Percentiles rank a stretch among this genome's conserved stretches.
These are phyloP conservation scores for Przewalskia tangutica DNA, from an alignment of 257 asterid genomes.

Conservation along the genomic window DNA sequence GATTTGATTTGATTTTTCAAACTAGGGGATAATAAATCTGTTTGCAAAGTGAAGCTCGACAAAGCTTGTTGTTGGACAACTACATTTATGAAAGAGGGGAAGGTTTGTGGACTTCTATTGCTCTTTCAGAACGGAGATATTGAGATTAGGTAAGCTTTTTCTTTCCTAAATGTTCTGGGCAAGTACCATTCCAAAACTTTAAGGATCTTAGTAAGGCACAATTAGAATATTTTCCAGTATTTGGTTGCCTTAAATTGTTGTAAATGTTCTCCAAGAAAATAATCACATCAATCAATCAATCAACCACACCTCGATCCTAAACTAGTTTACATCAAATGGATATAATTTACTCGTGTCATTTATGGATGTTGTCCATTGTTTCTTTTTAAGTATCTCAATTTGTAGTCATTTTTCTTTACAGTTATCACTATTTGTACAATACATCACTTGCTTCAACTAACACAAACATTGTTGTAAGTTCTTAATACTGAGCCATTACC, in stretches of 20 bases:
- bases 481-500: background rate
- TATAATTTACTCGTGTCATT: background rate
- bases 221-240: background rate
- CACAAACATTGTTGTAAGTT: background rate
- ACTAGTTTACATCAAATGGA: background rate
- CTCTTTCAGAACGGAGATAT: slow-evolving; percentile 69
- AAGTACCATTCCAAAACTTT: background rate
- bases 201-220: background rate
- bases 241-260: background rate
- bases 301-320: background rate
- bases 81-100: slow-evolving; percentile 40
- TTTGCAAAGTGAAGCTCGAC: slow-evolving; percentile 53
- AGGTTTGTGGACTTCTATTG: slow-evolving; percentile 44
- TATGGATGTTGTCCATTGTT: background rate
- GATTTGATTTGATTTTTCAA: slow-evolving; percentile 10
- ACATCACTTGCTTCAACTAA: background rate
- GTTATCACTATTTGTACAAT: background rate
- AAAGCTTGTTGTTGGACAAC: slow-evolving; percentile 74
- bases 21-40: slow-evolving; percentile 57
- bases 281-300: background rate
- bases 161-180: background rate
- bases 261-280: background rate
- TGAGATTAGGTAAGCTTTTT: slow-evolving; percentile 56
- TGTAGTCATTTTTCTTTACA: background rate
- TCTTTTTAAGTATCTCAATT: background rate